Evolutionary conservation across 2,329 filamentous ascomycete genomes (phyloP), one percentile per base, ranked within the genome.

Genomic region (Botrytis cinerea): DNA sequence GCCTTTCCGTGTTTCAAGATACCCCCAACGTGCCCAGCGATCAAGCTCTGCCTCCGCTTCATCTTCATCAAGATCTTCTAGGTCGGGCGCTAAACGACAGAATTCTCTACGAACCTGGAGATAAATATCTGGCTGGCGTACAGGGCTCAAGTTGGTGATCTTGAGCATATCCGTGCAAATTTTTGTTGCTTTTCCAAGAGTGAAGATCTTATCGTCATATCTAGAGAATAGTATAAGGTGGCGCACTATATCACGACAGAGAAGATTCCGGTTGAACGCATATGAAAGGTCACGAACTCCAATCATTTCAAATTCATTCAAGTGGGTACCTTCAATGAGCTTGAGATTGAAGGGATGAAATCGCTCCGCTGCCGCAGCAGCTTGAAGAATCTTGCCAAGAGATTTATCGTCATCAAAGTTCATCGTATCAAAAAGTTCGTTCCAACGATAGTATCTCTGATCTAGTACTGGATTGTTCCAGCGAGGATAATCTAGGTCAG

Each of bases 1-100:
- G 2, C 2, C 22, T 1, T 8, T 6, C 1, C 0, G 5, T 6
- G 4, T 4, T 9, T 10, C 25, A 32, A 22, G 1, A 25, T 9
- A 0, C 9, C 35, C 10, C 66, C 48, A 54, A 0, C 25, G 22
- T 28, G 9, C 46, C 64, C 64, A 68, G 28, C 38, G 18, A 22
- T 54, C 20, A 0, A 68, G 14, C 43, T 57, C 66, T 22, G 10
- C 35, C 35, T 12, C 10, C 6, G 66, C 66, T 25, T 43, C 35
- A 43, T 57, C n/a, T 20, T 68, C 66, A 68, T 68, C 48, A 2
- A 43, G 18, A 68, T 43, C 18, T 14, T 40, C 48, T 7, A 68
- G 16, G 5, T 43, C 16, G 28, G 46, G 48, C 20, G 66, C 66
- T 2, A 54, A n/a, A 43, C 18, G 48, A 68, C 66, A 35, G 22